Conservation (phyloP, 2,329 filamentous ascomycete genomes). For the Drechslera avenae region DNA sequence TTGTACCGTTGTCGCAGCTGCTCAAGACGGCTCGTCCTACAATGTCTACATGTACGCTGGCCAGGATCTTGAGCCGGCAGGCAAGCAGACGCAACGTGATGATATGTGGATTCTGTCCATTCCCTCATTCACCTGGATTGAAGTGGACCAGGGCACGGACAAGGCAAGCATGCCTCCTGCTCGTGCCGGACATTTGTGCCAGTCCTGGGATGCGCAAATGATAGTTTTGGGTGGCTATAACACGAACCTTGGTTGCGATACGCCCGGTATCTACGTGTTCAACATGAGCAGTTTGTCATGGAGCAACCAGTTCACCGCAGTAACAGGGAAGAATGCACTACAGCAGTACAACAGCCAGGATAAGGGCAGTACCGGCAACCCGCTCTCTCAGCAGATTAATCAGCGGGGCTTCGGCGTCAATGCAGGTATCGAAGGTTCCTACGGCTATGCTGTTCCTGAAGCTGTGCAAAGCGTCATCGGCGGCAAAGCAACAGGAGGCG, state of each 20-base stretch:
- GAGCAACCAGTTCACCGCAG: conserved; percentile 72
- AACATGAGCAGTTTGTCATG: conserved; percentile 73
- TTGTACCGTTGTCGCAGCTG: conserved; percentile 75
- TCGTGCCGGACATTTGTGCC: conserved; percentile 75
- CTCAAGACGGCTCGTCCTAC: conserved; percentile 74
- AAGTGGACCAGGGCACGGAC: conserved; percentile 57
- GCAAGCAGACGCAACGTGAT: conserved; percentile 63
- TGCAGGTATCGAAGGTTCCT: conserved; percentile 62
- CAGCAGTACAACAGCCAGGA: conserved; percentile 39
- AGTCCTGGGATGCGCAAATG: conserved; percentile 82
- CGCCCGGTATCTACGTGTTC: conserved; percentile 74
- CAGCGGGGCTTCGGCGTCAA: conserved; percentile 58
- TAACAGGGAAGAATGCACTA: conserved; percentile 59
- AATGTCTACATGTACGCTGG: conserved; percentile 81
- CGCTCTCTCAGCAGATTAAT: conserved; percentile 58
- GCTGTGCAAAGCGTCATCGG: conserved; percentile 70
- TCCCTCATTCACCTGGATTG: conserved; percentile 80
- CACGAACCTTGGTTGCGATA: conserved; percentile 66
- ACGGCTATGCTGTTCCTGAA: conserved; percentile 72
- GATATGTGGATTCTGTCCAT: conserved; percentile 82
- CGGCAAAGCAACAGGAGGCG: conserved; percentile 67
- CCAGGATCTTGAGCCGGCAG: conserved; percentile 71
- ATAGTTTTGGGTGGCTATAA: conserved; percentile 75
- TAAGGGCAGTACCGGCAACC: conserved; percentile 47
- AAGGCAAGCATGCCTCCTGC: conserved; percentile 57